Evolutionary conservation across 805 yeast genomes (phyloP), one percentile per base, ranked within the genome.

Genomic region (Monosporozyma servazzii): DNA sequence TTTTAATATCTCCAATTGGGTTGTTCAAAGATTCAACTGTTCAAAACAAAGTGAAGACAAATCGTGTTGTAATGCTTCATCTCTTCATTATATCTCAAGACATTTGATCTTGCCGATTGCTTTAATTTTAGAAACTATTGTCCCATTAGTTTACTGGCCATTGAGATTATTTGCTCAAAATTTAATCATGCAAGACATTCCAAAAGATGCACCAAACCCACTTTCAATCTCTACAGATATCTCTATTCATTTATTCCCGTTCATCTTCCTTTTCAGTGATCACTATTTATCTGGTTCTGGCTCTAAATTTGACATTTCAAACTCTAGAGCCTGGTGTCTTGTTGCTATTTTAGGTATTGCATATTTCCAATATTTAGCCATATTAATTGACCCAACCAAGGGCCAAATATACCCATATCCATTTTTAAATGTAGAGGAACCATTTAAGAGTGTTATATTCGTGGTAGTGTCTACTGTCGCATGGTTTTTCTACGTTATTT

Each of bases 131-230:
- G 90, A 84, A 61, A 69, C 75, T 10, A 71, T 84, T 20, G 88
- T 86, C 17, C 73, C 86, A 0, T 33, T 69, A 1, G 78, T 85
- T 15, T 86, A 86, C 63, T 86, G 93, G 91, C 80, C 82, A 0
- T 71, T 85, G 56, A 70, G 81, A 55, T 51, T 84, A 17, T 77
- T 80, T 58, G 74, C 75, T 48, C 60, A 75, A 36, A 68, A 71
- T 20, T 61, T 81, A 50, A 81, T 85, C 39, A 66, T 77, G 48
- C 68, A 70, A 27, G 65, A 60, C 7, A 61, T 53, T 39, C 55
- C 57, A 23, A 58, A 37, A 21, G 54, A 51, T 31, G 57, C 64
- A 15, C 54, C 51, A 5, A 41, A 20, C 18, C 50, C 68, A 56
- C 5, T 83, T 27, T 81, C 85, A 1, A 20, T 81, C 15, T 31